These are phyloP conservation scores for Coemansia sp. DNA, from an alignment of 192 early-diverging fungal species.

Conservation along the genomic window DNA sequence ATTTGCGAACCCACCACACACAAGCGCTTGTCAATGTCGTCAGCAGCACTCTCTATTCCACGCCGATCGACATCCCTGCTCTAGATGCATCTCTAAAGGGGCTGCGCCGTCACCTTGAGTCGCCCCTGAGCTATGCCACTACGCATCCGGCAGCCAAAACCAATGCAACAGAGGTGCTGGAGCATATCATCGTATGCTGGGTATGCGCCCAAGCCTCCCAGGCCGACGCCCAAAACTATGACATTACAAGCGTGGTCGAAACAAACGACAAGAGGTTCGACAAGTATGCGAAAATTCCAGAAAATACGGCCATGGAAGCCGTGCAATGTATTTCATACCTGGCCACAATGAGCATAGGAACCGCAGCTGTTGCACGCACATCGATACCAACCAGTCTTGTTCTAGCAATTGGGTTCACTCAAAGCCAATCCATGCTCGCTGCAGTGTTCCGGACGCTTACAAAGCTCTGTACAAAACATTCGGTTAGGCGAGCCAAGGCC, in stretches of 20 bases:
- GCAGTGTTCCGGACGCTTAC: constrained; percentile 27
- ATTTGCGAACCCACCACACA: constrained; percentile 32
- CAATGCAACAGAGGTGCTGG: constrained; percentile 30
- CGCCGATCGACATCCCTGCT: constrained; percentile 12
- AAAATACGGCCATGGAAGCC: constrained; percentile 12
- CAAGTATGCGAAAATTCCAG: constrained; percentile 31
- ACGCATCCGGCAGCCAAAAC: constrained; percentile 39
- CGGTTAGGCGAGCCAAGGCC: constrained; percentile 26
- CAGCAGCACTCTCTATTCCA: constrained; percentile 25
- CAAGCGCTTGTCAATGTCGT: constrained; percentile 41
- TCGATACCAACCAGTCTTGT: constrained; percentile 40
- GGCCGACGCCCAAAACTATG: constrained; percentile 35
- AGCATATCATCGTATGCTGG: constrained; percentile 46
- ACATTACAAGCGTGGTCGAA: background rate
- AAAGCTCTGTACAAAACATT: constrained; percentile 44
- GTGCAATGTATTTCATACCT: constrained; percentile 35
- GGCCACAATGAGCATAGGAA: constrained; percentile 32
- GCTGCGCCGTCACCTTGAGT: constrained; percentile 41
- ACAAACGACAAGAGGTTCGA: constrained; percentile 21
- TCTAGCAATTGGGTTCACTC: constrained; percentile 18
- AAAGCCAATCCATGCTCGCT: constrained; percentile 7
- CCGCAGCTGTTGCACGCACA: constrained; percentile 28
- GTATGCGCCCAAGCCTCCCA: constrained; percentile 40
- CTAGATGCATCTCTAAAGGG: constrained; percentile 19
- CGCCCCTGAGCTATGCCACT: constrained; percentile 22